Base-by-base conservation (phyloP, 2,329 filamentous ascomycete genomes). In the Phyllosticta citriasiana region DNA sequence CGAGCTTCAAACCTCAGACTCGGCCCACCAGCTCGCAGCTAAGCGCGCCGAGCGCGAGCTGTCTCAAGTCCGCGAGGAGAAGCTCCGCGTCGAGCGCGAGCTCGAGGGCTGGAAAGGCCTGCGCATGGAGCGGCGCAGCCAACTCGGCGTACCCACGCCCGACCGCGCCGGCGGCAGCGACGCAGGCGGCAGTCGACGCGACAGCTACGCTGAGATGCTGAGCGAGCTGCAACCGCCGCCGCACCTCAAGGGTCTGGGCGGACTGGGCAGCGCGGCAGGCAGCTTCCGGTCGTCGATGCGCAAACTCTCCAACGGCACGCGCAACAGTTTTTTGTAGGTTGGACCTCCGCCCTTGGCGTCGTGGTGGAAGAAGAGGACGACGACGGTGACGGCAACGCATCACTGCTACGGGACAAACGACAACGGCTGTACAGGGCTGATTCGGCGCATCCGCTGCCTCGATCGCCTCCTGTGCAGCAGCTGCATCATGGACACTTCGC, bases 1-100 rank as follows among this genome's bases (percentile, higher is more conserved):
- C 71, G 93, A 97, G 72, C 84, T 99, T 35, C 93, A 99, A 73
- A 86, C 89, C 14, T 88, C 86, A 14, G 93, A 97, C 74, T 91
- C 89, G 24, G 80, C 85, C 10, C 87, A 86, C 55, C 91, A 97
- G 73, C 82, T 97, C 52, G 82, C 86, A 26, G 87, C 89, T 26
- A 88, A 93, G 61, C 86, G 93, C 53, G 91, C 91, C 16, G 93
- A 99, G 74, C 85, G 93, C 53, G 93, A 97, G 69, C 81, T 97
- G 16, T 84, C 91, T 6, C 91, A 97, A 73, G 93, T 96, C 75
- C 85, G 83, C 64, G 94, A 97, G 75, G 93, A 88, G 75, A 82
- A 80, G 0, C 77, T 92, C 27, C 82, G 88, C 33, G 79, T 97
- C n/a, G 92, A 97, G 76, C 84, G 91, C 55, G 93, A 97, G 74